phyloP scores from a whole-genome alignment of 352 stramenopile species.

The Phytophthora citricola region DNA sequence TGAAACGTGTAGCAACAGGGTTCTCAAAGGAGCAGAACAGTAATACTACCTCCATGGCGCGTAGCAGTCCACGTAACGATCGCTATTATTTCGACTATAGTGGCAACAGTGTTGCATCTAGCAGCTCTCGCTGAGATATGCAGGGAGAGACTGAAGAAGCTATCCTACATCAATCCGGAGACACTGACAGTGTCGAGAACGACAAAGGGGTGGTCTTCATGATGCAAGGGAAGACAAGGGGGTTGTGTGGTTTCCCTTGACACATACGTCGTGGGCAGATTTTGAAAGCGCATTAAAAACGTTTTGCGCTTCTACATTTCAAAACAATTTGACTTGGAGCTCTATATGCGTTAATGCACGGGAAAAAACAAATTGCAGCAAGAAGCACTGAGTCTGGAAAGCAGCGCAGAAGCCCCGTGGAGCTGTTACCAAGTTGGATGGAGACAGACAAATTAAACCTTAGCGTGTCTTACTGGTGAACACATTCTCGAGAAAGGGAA shows the following conservation, averaged over 20 bases:
- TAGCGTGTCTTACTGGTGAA: not conserved
- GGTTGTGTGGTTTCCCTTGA: not conserved
- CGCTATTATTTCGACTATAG: too few species aligned
- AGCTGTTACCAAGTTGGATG: not conserved
- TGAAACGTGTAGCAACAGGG: too few species aligned
- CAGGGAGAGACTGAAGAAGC: too few species aligned
- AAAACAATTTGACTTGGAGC: not conserved
- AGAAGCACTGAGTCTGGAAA: not conserved
- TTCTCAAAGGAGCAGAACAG: too few species aligned
- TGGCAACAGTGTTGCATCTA: too few species aligned
- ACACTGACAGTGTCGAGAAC: too few species aligned
- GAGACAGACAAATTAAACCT: not conserved
- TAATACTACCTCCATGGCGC: too few species aligned
- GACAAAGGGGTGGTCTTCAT: too few species aligned
- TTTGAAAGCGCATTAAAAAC: not conserved
- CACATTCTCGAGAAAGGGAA: not conserved
- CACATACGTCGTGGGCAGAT: not conserved
- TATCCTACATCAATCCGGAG: too few species aligned
- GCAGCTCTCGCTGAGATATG: too few species aligned
- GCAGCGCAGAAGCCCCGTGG: not conserved
- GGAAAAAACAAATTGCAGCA: not conserved
- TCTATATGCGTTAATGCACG: not conserved
- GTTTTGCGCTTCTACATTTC: not conserved
- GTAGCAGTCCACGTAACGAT: too few species aligned
- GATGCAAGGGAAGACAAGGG: too few species aligned